Base-by-base conservation (phyloP, 2,329 filamentous ascomycete species). In the Penicillium verrucosum region DNA sequence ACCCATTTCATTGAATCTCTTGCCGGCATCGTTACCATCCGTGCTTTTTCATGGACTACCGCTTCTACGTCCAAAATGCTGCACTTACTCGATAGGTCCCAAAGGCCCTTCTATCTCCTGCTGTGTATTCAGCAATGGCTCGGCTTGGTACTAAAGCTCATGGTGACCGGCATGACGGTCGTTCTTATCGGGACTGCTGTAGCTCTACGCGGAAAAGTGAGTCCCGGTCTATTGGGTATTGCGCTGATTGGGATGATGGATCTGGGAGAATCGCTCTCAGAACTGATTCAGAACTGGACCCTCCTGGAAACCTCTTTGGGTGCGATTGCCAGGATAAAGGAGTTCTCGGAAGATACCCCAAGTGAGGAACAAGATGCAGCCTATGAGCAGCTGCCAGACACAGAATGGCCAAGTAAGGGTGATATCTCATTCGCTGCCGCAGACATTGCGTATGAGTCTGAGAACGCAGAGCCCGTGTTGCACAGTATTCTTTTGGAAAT, bases 291-390 rank as follows among this genome's bases (percentile, higher is more conserved):
- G 27, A 75, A 73, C 32, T 85, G 82, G 81, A 84, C 82, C 0
- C 70, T 75, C 16, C 69, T 85, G 3, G 83, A 85, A 62, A 85
- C 81, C 0, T 77, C 78, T 14, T 75, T 85, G 37, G 82, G 82
- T 10, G 81, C 81, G 2, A 75, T 85, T n/a, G 72, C 78, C 1
- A 74, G 83, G 21, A 76, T 84, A 57, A 80, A 80, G 60, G 75
- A 75, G 7, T 83, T 84, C 40, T 73, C 75, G 32, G 71, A 68
- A 50, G 75, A 76, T 42, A 69, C 56, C 1, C 40, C 43, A 1
- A 32, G 68, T 62, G 73, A 60, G 25, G 59, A 51, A 29, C 48
- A 37, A 11, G 10, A 55, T 38, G 1, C 34, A 34, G 30, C 14
- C 8, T 25, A 23, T n/a, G 30, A 36, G 18, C 18, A 34, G 14